These are phyloP conservation scores for Emmonsiellopsis sp. DNA, from an alignment of 2,329 filamentous ascomycete genomes.

Conservation along the genomic window DNA sequence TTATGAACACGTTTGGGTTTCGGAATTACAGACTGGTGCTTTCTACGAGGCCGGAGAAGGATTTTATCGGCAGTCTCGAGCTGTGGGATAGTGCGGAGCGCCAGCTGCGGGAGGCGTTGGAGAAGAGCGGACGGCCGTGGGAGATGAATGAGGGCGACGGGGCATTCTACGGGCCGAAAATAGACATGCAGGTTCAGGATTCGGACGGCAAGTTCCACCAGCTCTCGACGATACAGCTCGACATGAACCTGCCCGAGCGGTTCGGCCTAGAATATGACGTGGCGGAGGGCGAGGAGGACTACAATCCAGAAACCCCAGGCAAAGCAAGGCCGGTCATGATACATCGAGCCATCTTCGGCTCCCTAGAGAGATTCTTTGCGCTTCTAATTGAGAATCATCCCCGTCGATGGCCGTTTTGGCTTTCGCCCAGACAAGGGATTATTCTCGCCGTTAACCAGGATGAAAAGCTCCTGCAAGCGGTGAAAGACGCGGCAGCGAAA, in stretches of 20 bases:
- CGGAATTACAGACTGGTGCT: constrained; percentile 66
- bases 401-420: constrained; percentile 78
- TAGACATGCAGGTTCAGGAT: constrained; percentile 74
- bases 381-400: constrained; percentile 75
- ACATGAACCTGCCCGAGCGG: constrained; percentile 78
- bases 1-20: constrained; percentile 61
- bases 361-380: constrained; percentile 75
- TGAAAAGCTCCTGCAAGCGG: constrained; percentile 36
- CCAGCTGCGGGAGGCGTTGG: constrained; percentile 55
- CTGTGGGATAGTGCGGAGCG: constrained; percentile 60
- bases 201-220: constrained; percentile 79
- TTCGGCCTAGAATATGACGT: constrained; percentile 67
- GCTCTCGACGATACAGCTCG: constrained; percentile 78
- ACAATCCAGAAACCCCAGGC: constrained; percentile 38
- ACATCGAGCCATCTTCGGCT: constrained; percentile 76
- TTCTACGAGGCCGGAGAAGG: constrained; percentile 66
- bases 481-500: constrained; percentile 40
- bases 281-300: constrained; percentile 32
- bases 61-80: constrained; percentile 65
- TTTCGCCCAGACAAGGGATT: constrained; percentile 68
- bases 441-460: constrained; percentile 60
- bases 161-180: constrained; percentile 87
- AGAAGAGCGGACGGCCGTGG: constrained; percentile 59
- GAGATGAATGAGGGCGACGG: constrained; percentile 70
- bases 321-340: constrained; percentile 66